These are phyloP conservation scores for Aureobasidium sp. DNA, from an alignment of 2,329 filamentous ascomycete genomes.

Conservation along the genomic window DNA sequence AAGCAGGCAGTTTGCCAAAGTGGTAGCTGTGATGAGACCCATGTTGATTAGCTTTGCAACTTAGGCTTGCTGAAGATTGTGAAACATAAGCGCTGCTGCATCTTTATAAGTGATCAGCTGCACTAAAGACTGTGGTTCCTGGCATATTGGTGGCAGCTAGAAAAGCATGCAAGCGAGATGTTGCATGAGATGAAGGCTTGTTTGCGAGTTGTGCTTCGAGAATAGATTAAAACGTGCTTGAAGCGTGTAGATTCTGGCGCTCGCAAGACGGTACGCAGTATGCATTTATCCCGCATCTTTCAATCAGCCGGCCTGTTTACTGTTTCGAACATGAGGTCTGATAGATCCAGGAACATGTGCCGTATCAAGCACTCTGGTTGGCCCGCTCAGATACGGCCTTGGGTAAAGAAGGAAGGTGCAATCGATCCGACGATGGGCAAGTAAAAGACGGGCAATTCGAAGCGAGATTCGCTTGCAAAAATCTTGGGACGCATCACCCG, in stretches of 20 bases:
- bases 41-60: background rate
- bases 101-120: background rate
- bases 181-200: background rate
- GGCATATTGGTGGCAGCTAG: background rate
- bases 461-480: slow-evolving; percentile 9
- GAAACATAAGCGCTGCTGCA: slow-evolving; percentile 2
- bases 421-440: background rate
- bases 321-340: background rate
- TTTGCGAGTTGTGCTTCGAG: background rate
- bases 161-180: background rate
- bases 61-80: background rate
- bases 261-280: background rate
- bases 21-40: background rate
- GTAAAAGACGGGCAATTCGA: background rate
- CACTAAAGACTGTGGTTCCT: background rate
- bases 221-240: slow-evolving; percentile 1
- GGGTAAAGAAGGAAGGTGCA: background rate
- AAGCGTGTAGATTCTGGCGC: background rate
- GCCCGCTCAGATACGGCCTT: background rate
- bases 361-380: background rate
- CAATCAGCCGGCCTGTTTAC: background rate
- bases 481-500: background rate
- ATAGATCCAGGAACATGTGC: background rate
- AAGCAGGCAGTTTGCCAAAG: background rate
- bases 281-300: background rate